phyloP scores from a whole-genome alignment of 768 basidiomycete genomes.

The Rhodotorula kratochvilovae region DNA sequence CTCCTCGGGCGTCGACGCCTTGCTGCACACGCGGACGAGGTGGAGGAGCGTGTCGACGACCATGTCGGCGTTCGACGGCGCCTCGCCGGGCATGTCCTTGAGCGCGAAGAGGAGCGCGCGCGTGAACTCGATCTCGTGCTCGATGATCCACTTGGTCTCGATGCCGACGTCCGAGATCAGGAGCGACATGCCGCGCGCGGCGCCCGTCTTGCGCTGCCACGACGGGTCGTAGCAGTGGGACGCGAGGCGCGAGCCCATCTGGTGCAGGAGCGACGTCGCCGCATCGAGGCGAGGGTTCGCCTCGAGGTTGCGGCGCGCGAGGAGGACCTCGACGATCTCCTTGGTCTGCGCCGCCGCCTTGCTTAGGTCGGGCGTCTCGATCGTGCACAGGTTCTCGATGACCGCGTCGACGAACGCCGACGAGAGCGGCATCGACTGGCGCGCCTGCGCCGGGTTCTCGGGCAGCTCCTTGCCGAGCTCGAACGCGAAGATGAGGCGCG shows the following conservation, averaged over 20 bases:
- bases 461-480: conserved; percentile 57
- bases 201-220: conserved; percentile 84
- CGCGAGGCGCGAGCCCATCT: conserved; percentile 74
- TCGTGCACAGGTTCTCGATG: conserved; percentile 62
- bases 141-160: conserved; percentile 71
- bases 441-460: conserved; percentile 42
- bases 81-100: conserved; percentile 87
- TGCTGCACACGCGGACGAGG: conserved; percentile 51
- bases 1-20: conserved; percentile 56
- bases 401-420: conserved; percentile 63
- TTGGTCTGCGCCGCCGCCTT: conserved; percentile 38
- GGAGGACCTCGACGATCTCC: conserved; percentile 59
- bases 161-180: conserved; percentile 68
- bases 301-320: conserved; percentile 53
- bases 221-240: conserved; percentile 84
- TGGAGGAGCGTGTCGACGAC: conserved; percentile 67
- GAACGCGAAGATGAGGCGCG: conserved; percentile 64
- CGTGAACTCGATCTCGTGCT: conserved; percentile 82
- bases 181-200: conserved; percentile 76
- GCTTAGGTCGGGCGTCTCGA: conserved; percentile 35
- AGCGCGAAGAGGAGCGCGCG: conserved; percentile 84
- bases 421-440: conserved; percentile 43
- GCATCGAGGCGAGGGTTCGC: conserved; percentile 44
- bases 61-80: conserved; percentile 73
- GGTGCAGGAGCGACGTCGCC: conserved; percentile 59